Base-by-base conservation (phyloP, 176 grass and related monocot genomes). In the Saccharum officinarum region DNA sequence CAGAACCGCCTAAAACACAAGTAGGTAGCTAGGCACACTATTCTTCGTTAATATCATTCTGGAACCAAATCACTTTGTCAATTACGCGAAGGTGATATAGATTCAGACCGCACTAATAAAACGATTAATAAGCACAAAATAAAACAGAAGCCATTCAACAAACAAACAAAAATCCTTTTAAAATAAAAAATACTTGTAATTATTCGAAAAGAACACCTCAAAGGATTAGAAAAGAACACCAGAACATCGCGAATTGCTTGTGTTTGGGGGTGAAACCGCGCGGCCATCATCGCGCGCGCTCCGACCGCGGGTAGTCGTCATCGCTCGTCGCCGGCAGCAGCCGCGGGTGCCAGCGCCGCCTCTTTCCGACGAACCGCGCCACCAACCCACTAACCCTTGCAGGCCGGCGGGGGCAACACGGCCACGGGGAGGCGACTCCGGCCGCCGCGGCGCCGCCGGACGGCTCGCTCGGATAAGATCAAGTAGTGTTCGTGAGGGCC, bases 221-320 rank as follows among this genome's bases (percentile, higher is more conserved):
- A 65, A 65, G 5, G 5, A n/a, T n/a, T n/a, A n/a, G n/a, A n/a
- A 78, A 80, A 47, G 16, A n/a, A n/a, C n/a, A n/a, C n/a, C 49
- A 17, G 2, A 86, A 73, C 61, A 7, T 1, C 28, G 0, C 4
- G 23, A 31, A 65, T 1, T 8, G 1, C 26, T 25, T 5, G 18
- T n/a, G 8, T 63, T 72, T 72, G 85, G 42, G 31, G 88, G 78
- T 6, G 49, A 81, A 4, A 80, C 85, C 82, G 89, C 82, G 71
- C 54, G 86, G 77, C 86, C 86, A 85, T 82, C 90, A 88, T 91
- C 82, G 90, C 85, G 41, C 47, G 65, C 73, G 86, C 90, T 91
- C 82, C 86, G 77, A 88, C 82, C 85, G 82, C 90, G 55, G 65
- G 86, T 55, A 91, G 70, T 88, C 89, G 82, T 91, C 86, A 88